These are phyloP conservation scores for Glycine soja DNA, from an alignment of 306 rosid species.

Conservation along the genomic window DNA sequence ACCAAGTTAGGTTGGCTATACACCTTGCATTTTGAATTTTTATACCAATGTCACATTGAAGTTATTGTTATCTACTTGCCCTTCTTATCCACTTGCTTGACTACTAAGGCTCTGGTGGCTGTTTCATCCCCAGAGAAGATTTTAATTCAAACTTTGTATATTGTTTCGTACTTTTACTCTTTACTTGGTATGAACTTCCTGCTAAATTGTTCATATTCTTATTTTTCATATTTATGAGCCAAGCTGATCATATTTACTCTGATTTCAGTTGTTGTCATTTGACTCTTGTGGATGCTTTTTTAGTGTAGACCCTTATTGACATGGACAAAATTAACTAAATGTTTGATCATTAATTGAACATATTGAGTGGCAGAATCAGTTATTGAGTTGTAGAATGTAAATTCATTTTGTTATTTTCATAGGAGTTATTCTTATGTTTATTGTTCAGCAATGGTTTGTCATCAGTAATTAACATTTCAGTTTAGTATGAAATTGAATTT, in stretches of 20 bases:
- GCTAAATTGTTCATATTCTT: not conserved
- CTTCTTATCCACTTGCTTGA: too few species aligned
- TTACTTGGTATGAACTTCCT: too few species aligned
- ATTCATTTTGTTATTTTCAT: slow-evolving; percentile 11
- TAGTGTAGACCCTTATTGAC: not conserved
- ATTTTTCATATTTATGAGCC: not conserved
- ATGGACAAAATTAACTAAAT: not conserved
- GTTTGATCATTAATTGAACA: not conserved
- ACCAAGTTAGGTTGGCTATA: too few species aligned
- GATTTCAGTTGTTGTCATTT: slow-evolving; percentile 21
- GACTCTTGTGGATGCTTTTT: slow-evolving; percentile 31
- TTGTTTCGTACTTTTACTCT: too few species aligned
- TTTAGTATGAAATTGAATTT: not conserved
- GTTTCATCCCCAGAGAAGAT: too few species aligned
- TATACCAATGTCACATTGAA: too few species aligned
- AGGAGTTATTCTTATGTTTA: slow-evolving; percentile 1
- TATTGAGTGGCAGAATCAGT: slow-evolving; percentile 18
- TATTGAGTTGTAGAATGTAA: slow-evolving; percentile 1
- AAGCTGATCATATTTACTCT: slow-evolving; percentile 6
- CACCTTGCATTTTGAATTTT: too few species aligned
- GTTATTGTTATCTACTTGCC: too few species aligned
- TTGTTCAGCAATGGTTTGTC: slow-evolving; percentile 24
- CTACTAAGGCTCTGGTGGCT: too few species aligned
- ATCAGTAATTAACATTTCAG: not conserved
- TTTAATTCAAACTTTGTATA: too few species aligned